These are phyloP conservation scores for Dipteronia dyeriana DNA, from an alignment of 345 rosid species.

Conservation along the genomic window DNA sequence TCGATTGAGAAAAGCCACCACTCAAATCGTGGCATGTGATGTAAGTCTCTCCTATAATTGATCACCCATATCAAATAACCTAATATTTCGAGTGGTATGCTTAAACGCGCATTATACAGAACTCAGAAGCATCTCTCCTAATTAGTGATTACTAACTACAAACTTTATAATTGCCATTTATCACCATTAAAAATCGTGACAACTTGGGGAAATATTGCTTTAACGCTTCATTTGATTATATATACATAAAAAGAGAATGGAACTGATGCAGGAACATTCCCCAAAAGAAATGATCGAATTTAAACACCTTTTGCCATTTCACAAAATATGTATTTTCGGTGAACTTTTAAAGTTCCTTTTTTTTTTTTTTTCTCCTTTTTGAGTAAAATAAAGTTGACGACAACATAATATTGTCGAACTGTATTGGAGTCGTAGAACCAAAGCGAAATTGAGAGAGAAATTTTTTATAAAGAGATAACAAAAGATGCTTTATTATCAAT, in stretches of 20 bases:
- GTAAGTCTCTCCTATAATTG: no score
- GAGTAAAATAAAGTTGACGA: not conserved
- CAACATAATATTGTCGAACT: slow-evolving; percentile 1
- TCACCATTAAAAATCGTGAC: not conserved
- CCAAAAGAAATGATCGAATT: not conserved
- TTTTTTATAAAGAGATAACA: not conserved
- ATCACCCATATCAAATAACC: no score
- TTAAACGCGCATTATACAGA: no score
- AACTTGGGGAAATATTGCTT: not conserved
- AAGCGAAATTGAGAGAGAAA: slow-evolving; percentile 23
- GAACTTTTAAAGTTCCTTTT: not conserved
- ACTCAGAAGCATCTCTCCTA: no score
- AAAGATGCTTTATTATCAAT: not conserved
- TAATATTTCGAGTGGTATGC: no score
- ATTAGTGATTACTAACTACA: no score
- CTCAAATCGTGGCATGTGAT: no score
- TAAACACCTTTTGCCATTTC: not conserved
- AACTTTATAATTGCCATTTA: not conserved
- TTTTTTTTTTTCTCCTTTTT: not conserved
- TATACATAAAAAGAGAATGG: not conserved
- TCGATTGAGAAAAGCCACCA: no score
- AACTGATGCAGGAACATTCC: not conserved
- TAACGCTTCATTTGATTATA: not conserved
- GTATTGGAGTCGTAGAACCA: slow-evolving; percentile 18
- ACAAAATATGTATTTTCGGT: not conserved